Percentiles rank a stretch among this genome's conserved stretches.
These are phyloP conservation scores for Wickerhamomyces chaumierensis DNA, from an alignment of 805 yeast genomes.

Conservation along the genomic window DNA sequence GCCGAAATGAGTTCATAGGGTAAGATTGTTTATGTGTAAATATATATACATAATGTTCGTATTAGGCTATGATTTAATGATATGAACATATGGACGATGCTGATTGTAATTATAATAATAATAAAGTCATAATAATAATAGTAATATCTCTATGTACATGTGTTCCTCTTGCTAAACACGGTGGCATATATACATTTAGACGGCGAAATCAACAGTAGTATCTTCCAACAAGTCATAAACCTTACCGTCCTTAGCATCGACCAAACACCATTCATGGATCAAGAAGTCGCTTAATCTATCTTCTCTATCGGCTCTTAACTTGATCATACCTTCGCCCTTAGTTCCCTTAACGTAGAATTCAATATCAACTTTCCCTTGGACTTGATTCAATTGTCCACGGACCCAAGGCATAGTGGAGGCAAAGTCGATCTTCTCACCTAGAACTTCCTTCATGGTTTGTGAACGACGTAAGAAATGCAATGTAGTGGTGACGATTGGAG, in stretches of 20 bases:
- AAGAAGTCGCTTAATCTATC: conserved; percentile 44
- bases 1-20: no score
- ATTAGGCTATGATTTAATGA: no score
- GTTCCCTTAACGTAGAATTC: conserved; percentile 62
- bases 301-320: conserved; percentile 61
- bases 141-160: no score
- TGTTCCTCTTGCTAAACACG: no score
- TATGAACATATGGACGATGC: no score
- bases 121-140: no score
- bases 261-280: conserved; percentile 52
- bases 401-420: conserved; percentile 82
- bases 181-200: conserved; percentile 5
- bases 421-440: conserved; percentile 73
- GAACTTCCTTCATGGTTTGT: conserved; percentile 39
- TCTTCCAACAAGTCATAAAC: conserved; percentile 40
- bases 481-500: conserved; percentile 83
- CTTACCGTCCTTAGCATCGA: conserved; percentile 34
- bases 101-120: no score
- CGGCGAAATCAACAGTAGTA: conserved; percentile 22
- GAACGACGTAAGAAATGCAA: conserved; percentile 79
- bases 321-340: conserved; percentile 41
- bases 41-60: no score
- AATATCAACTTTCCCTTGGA: conserved; percentile 70
- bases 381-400: conserved; percentile 72
- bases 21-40: no score